Evolutionary conservation across 352 stramenopile genomes (phyloP), one percentile per base, ranked within the genome.

Genomic region (Pythium rhizo-oryzae): DNA sequence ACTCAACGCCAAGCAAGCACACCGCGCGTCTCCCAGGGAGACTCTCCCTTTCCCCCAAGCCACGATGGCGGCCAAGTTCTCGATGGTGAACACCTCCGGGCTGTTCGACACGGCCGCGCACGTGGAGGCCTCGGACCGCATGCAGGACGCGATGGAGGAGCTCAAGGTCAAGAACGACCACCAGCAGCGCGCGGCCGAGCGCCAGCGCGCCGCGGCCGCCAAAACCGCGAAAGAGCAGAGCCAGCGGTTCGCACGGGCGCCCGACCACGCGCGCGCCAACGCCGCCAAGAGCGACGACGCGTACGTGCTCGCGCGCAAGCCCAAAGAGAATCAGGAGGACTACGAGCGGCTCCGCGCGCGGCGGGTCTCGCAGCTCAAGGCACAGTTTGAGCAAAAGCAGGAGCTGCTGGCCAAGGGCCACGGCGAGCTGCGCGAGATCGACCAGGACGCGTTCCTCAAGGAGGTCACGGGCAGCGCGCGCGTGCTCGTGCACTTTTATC

Each of bases 401-500:
- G 67, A 60, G 55, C 64, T 93, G 33, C 60, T 91, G 35, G 75
- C 82, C 12, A 91, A 88, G 68, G 88, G 88, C 51, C 85, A 96
- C 60, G 86, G 88, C 46, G 82, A 94, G 59, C 93, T 89, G 66
- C 82, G 81, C 12, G 97, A 98, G 67, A 99, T 99, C 74, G 37
- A 70, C 15, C 94, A 99, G 77, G 96, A 99, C 75, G 97, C 98
- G 69, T 99, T 99, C 75, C 74, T 99, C 8, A 81, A 91, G 5
- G 93, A 99, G 79, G 97, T 98, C 8, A 98, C 95, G 15, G 76
- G 72, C 12, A 93, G 79, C 59, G 79, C 82, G 35, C 78, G 88
- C 55, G 95, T 88, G 37, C 83, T 98, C 4, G 87, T 98, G 39
- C 95, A 99, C 65, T 99, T 98, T 63, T 99, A 97, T 80, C 96